Percentiles rank a stretch among this genome's conserved stretches.
Conservation (phyloP, 345 rosid genomes). For the Cardamine resedifolia region DNA sequence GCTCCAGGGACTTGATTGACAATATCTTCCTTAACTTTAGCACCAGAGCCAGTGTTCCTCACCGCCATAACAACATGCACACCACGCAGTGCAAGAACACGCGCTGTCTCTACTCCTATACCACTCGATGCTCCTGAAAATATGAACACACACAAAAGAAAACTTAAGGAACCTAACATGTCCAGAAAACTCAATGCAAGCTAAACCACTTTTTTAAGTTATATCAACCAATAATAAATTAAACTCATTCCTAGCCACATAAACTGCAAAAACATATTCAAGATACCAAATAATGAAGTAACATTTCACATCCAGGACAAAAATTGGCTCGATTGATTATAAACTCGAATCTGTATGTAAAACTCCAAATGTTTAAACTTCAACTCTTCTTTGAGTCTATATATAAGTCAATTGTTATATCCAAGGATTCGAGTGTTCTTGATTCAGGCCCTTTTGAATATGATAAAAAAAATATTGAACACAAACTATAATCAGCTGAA, state of each 20-base stretch:
- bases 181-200: background rate
- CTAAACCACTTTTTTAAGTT: background rate
- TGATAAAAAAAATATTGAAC: background rate
- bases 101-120: slow-evolving; percentile 58
- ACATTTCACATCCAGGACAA: background rate
- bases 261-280: no score
- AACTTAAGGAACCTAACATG: background rate
- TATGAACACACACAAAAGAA: background rate
- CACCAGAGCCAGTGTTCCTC: slow-evolving; percentile 55
- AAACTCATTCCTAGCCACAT: background rate
- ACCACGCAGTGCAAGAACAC: slow-evolving; percentile 69
- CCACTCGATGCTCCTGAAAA: slow-evolving; percentile 68
- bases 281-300: background rate
- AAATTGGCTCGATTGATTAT: background rate
- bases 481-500: background rate
- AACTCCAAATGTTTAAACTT: background rate
- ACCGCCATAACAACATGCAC: slow-evolving; percentile 66
- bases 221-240: background rate
- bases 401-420: no score
- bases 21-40: slow-evolving; percentile 49
- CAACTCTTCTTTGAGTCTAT: background rate
- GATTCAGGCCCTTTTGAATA: background rate
- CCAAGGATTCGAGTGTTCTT: background rate
- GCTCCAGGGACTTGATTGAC: slow-evolving; percentile 52
- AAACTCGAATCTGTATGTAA: background rate